Conservation (phyloP, 257 asterid genomes). For the Orobanche coerulescens region DNA sequence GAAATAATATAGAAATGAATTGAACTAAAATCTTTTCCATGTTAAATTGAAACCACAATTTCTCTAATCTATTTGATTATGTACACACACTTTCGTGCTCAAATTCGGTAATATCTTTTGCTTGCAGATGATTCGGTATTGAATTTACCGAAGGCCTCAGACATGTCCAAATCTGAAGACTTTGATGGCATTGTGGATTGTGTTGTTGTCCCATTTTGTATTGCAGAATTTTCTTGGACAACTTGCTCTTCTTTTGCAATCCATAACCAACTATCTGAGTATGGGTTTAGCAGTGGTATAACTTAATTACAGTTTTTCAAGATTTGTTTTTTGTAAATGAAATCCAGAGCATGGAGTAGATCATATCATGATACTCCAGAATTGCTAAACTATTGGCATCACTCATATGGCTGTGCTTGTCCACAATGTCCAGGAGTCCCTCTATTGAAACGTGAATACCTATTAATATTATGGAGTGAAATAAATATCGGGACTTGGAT, state of each 20-base stretch:
- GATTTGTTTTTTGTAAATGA: neutral
- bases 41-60: neutral
- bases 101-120: neutral
- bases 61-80: neutral
- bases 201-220: neutral
- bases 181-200: neutral
- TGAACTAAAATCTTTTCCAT: neutral
- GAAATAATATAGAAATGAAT: neutral
- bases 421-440: too few relatives aligned
- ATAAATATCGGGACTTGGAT: too few relatives aligned
- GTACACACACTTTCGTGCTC: neutral
- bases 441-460: too few relatives aligned
- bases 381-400: too few relatives aligned
- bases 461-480: too few relatives aligned
- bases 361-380: too few relatives aligned
- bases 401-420: too few relatives aligned
- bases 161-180: too few relatives aligned
- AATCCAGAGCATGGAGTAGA: too few relatives aligned
- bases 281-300: neutral
- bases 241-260: neutral
- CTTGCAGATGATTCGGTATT: conserved; percentile 27
- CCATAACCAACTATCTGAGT: neutral
- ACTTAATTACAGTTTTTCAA: neutral
- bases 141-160: too few relatives aligned
- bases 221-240: neutral